Evolutionary conservation across 768 basidiomycete genomes (phyloP), one percentile per base, ranked within the genome.

Genomic region (Lactarius tabidus): DNA sequence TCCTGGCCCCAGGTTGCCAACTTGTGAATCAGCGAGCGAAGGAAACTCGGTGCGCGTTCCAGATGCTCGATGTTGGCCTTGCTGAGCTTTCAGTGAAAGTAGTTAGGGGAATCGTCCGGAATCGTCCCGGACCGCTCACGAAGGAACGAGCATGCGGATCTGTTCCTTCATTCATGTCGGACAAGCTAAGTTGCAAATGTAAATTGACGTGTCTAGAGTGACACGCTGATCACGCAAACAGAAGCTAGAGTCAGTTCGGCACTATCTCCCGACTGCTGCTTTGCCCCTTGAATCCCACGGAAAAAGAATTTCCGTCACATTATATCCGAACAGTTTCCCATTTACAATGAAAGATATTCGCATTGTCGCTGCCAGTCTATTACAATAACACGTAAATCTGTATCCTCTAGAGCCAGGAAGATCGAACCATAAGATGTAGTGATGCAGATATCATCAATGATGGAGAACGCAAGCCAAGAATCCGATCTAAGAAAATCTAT

Each of bases 1-100:
- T 41, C 23, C 15, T 39, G 57, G 57, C 29, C 35, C 14, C 36
- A n/a, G n/a, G n/a, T n/a, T n/a, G n/a, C 29, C 20, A 35, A 12
- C 14, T 53, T 39, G 36, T 36, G n/a, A 12, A 53, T 26, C 38
- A 18, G 8, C 33, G 29, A 28, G 17, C 17, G n/a, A 23, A 29
- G 35, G 62, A 43, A 41, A 38, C 57, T 45, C 63, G 63, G 63
- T 54, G n/a, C 63, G 51, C 31, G 63, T 59, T 59, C 63, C 58
- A 39, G 57, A 59, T 15, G 28, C 20, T 33, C 20, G 20, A 28
- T 8, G 31, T 55, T 35, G 18, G 17, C 29, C 26, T 23, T 3
- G 57, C 57, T 29, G 57, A 63, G 33, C n/a, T n/a, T n/a, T n/a
- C n/a, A n/a, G 55, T 63, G 55, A n/a, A 20, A 12, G 62, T 57